A percentile compares a stretch with the other conserved stretches of the same genome.
Evolutionary conservation across 2,329 filamentous ascomycete species (phyloP).

Genomic region (Aspergillus arachidicola): DNA sequence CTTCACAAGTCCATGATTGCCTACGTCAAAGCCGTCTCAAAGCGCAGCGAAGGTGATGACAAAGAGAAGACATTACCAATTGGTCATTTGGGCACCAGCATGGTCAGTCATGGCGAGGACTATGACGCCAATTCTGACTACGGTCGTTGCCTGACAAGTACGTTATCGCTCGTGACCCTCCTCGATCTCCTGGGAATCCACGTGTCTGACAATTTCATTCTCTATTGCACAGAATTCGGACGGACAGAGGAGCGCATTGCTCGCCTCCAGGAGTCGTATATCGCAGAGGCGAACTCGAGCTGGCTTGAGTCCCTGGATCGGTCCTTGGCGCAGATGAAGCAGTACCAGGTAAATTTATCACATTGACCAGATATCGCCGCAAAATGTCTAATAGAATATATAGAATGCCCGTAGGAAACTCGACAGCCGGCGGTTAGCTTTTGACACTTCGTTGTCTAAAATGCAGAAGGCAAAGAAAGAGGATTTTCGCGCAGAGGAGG

Average conservation of each 20-base stretch:
- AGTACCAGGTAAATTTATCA: slow-evolving; percentile 74
- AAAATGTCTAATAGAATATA: slow-evolving; percentile 17
- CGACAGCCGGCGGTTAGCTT: slow-evolving; percentile 83
- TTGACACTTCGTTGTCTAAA: slow-evolving; percentile 85
- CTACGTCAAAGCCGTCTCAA: slow-evolving; percentile 86
- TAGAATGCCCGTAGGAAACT: slow-evolving; percentile 88
- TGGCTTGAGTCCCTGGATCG: slow-evolving; percentile 94
- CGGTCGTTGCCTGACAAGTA: slow-evolving; percentile 78
- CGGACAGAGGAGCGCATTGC: slow-evolving; percentile 86
- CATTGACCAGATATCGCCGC: background rate
- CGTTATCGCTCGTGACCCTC: slow-evolving; percentile 32
- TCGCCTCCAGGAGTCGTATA: slow-evolving; percentile 81
- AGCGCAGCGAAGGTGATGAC: slow-evolving; percentile 81
- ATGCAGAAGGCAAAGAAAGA: slow-evolving; percentile 93
- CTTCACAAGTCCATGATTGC: slow-evolving; percentile 82
- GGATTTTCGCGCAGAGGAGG: slow-evolving; percentile 90
- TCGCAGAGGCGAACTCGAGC: slow-evolving; percentile 72
- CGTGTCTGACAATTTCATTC: background rate
- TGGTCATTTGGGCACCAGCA: slow-evolving; percentile 77
- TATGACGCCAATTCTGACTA: slow-evolving; percentile 91
- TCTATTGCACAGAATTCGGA: slow-evolving; percentile 64
- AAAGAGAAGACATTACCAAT: slow-evolving; percentile 84
- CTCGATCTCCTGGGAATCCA: background rate
- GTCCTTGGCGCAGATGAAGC: slow-evolving; percentile 92
- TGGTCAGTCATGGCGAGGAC: slow-evolving; percentile 88